Evolutionary conservation across 768 basidiomycete species (phyloP).

Genomic region (Chalciporus pseudorubinellus): DNA sequence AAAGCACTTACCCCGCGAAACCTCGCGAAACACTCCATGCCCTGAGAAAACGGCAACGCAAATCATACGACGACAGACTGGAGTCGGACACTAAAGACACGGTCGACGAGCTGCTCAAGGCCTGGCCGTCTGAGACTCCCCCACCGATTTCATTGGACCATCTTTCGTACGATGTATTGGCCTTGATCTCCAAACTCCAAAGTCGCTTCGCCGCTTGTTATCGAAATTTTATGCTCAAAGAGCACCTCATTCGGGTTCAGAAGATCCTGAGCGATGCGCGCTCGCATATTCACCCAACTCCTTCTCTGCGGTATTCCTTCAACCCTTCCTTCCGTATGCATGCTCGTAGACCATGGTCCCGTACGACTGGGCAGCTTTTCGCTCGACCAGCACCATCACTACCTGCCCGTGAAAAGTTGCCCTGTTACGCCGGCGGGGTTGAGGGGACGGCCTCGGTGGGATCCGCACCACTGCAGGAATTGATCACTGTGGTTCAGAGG

Average conservation of each 20-base stretch:
- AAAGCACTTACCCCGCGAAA: neutral
- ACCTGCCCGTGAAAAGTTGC: neutral
- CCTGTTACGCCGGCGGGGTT: neutral
- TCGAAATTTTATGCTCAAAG: conserved; percentile 10
- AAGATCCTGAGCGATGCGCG: too few species aligned
- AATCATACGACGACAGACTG: neutral
- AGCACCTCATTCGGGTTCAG: conserved; percentile 4
- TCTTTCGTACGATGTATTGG: conserved; percentile 1
- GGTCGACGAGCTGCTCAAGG: neutral
- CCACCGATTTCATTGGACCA: neutral
- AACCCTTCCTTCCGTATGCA: too few species aligned
- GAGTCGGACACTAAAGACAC: neutral
- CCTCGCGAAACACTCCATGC: neutral
- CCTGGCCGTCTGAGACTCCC: conserved; percentile 20
- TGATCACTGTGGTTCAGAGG: neutral
- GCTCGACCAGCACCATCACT: neutral
- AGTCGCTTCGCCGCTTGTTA: conserved; percentile 11
- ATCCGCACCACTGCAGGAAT: neutral
- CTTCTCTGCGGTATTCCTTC: too few species aligned
- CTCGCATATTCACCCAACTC: too few species aligned
- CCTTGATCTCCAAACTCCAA: neutral
- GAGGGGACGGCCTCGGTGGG: neutral
- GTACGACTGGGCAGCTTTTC: neutral
- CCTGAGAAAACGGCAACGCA: neutral
- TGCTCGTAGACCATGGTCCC: too few species aligned